Percentiles rank a stretch among this genome's conserved stretches.
Evolutionary conservation across 2,329 filamentous ascomycete genomes (phyloP).

Genomic region (Metarhizium brunneum): DNA sequence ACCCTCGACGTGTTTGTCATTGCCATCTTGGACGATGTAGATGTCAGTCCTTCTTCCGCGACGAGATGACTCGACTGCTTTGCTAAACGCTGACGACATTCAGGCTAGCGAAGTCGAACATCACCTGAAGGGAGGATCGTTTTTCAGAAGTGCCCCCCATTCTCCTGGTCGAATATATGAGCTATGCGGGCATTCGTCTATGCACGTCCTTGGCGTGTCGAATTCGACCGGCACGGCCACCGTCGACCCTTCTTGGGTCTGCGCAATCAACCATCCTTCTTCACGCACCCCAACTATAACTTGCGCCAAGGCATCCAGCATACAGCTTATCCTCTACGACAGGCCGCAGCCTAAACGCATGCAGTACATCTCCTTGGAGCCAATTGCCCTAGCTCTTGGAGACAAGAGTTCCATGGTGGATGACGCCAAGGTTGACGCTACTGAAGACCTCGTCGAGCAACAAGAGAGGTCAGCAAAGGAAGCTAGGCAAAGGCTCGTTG

Average conservation of each 20-base stretch:
- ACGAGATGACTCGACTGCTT: not conserved
- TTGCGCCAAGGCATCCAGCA: constrained; percentile 60
- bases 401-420: constrained; percentile 49
- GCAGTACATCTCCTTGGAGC: constrained; percentile 90
- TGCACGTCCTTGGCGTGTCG: constrained; percentile 78
- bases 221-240: constrained; percentile 50
- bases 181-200: constrained; percentile 70
- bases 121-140: constrained; percentile 72
- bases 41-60: constrained; percentile 45
- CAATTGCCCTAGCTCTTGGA: constrained; percentile 77
- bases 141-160: constrained; percentile 76
- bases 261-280: constrained; percentile 44
- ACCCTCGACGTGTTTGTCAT: constrained; percentile 84
- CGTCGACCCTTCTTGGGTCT: constrained; percentile 59
- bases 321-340: constrained; percentile 86
- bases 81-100: not conserved
- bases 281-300: constrained; percentile 59
- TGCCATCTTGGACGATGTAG: constrained; percentile 80
- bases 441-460: constrained; percentile 64
- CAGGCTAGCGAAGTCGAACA: constrained; percentile 75
- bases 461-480: constrained; percentile 50
- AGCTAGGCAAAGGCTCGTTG: constrained; percentile 57
- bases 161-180: constrained; percentile 72
- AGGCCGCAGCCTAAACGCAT: constrained; percentile 76
- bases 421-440: constrained; percentile 30